A percentile compares a stretch with the other conserved stretches of the same genome.
These are phyloP conservation scores for Bipolaris cookei DNA, from an alignment of 2,329 filamentous ascomycete species.

Conservation along the genomic window DNA sequence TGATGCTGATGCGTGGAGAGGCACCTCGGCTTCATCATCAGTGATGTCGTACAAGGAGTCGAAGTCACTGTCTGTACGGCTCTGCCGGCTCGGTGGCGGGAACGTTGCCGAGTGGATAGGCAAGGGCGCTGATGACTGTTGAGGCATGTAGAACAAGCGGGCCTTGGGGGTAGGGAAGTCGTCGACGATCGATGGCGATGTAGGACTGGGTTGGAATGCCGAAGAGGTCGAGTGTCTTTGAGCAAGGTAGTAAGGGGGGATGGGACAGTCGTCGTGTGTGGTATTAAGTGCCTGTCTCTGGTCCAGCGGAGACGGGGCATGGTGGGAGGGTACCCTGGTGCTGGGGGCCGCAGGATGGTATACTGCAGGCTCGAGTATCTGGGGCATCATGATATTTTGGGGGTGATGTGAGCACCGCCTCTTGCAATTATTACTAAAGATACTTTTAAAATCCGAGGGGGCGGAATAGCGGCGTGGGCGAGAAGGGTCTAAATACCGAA, in stretches of 20 bases:
- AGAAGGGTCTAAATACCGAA: conserved; percentile 30
- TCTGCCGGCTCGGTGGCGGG: conserved; percentile 67
- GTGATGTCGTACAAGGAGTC: conserved; percentile 89
- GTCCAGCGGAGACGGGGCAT: conserved; percentile 60
- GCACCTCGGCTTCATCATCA: conserved; percentile 70
- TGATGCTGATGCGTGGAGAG: conserved; percentile 59
- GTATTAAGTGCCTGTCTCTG: conserved; percentile 66
- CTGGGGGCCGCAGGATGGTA: conserved; percentile 51
- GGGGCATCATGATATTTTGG: conserved; percentile 53
- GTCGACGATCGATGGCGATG: conserved; percentile 56
- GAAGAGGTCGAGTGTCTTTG: conserved; percentile 45
- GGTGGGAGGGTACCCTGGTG: conserved; percentile 33
- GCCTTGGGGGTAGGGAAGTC: conserved; percentile 76
- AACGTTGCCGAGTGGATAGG: conserved; percentile 46
- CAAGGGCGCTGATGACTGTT: conserved; percentile 58
- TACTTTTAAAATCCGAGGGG: conserved; percentile 38
- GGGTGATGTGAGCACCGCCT: conserved; percentile 46
- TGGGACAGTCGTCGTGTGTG: conserved; percentile 57
- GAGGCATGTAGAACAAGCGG: conserved; percentile 61
- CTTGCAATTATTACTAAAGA: conserved; percentile 47
- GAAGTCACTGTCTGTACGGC: conserved; percentile 74
- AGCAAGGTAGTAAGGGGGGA: conserved; percentile 48
- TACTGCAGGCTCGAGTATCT: conserved; percentile 55
- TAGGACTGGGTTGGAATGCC: conserved; percentile 37
- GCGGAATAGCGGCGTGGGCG: conserved; percentile 25